phyloP scores from a whole-genome alignment of 139 green algal species.

The Tetraselmis chui region DNA sequence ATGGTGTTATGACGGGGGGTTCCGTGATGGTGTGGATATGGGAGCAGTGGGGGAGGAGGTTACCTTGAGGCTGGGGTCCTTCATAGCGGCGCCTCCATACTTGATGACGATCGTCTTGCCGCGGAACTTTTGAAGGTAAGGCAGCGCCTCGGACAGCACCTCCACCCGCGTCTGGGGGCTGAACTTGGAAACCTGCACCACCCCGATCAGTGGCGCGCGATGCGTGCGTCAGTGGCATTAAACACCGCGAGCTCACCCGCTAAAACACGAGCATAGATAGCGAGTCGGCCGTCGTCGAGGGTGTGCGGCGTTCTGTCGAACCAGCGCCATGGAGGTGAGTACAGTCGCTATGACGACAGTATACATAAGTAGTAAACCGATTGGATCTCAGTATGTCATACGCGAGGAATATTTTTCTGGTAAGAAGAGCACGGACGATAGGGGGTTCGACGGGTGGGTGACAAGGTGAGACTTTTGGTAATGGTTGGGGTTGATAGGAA shows the following conservation, averaged over 20 bases:
- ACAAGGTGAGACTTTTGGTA: too few species aligned
- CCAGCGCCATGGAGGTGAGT: slow-evolving; percentile 9
- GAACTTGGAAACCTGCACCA: slow-evolving; percentile 17
- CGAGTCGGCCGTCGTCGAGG: too few species aligned
- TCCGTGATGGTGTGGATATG: neutral
- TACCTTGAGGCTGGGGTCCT: slow-evolving; percentile 86
- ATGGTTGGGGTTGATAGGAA: too few species aligned
- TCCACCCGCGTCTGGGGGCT: slow-evolving; percentile 66
- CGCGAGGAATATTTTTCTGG: too few species aligned
- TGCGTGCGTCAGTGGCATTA: neutral
- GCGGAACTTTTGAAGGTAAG: slow-evolving; percentile 88
- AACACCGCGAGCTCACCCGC: too few species aligned
- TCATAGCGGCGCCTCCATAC: slow-evolving; percentile 98
- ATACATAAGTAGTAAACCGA: too few species aligned
- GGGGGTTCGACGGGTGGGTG: too few species aligned
- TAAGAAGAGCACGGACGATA: too few species aligned
- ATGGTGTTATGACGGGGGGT: neutral
- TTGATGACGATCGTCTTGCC: slow-evolving; percentile 97
- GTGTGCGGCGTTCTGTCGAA: slow-evolving; percentile 4
- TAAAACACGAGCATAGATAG: too few species aligned
- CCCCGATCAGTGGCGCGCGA: neutral
- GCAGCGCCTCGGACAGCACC: slow-evolving; percentile 91
- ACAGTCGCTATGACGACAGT: neutral
- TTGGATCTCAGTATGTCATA: too few species aligned
- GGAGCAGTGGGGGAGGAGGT: too few species aligned